Conservation (phyloP, 176 grass and related monocot species). For the Dactylis glomerata region DNA sequence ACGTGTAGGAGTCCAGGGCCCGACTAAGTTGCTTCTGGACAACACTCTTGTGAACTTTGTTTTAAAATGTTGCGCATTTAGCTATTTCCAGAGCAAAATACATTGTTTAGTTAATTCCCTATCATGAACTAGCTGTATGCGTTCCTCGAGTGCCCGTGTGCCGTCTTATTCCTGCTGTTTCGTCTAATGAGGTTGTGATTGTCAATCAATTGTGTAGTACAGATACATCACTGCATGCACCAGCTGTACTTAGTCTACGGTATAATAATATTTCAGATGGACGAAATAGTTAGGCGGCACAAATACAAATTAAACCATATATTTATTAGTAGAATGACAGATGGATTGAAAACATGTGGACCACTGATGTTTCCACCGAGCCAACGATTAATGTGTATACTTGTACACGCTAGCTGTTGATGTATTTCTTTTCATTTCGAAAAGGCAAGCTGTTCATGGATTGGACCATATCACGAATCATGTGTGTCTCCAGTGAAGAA, state of each 20-base stretch:
- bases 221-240: neutral
- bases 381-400: neutral
- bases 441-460: neutral
- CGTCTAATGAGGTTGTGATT: neutral
- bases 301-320: neutral
- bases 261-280: neutral
- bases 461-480: slow-evolving; percentile 17
- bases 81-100: neutral
- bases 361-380: neutral
- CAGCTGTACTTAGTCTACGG: neutral
- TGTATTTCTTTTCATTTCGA: neutral
- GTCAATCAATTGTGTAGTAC: neutral
- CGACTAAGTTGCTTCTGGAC: neutral
- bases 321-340: neutral
- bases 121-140: neutral
- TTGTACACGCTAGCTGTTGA: neutral
- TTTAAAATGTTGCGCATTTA: neutral
- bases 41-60: neutral
- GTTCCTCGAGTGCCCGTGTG: neutral
- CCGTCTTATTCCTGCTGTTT: neutral
- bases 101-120: neutral
- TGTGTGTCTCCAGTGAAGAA: neutral
- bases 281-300: neutral
- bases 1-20: neutral
- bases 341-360: neutral